phyloP scores from a whole-genome alignment of 139 green algal species.

The Chlamydomonas applanata region DNA sequence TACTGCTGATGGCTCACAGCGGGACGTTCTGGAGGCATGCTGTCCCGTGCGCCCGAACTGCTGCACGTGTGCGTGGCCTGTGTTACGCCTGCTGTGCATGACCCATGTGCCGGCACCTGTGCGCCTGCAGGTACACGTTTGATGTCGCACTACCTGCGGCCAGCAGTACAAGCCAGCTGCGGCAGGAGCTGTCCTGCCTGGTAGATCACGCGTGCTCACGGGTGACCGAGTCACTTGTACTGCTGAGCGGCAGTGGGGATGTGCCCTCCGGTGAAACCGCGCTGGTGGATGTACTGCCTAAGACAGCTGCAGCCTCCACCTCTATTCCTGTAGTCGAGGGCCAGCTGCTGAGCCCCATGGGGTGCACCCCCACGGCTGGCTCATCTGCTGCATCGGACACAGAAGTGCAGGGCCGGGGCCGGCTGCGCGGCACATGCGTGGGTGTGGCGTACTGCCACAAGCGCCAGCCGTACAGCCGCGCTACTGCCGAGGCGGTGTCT shows the following conservation, averaged over 20 bases:
- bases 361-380: neutral
- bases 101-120: too few species aligned
- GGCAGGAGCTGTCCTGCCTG: neutral
- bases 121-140: conserved; percentile 27
- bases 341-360: neutral
- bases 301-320: neutral
- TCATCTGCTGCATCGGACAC: neutral
- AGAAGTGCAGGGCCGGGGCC: conserved; percentile 15
- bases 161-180: neutral
- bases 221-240: neutral
- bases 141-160: conserved; percentile 23
- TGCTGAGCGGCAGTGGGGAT: neutral
- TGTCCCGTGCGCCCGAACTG: too few species aligned
- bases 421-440: conserved; percentile 29
- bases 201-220: neutral
- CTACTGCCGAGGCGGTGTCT: neutral
- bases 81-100: too few species aligned
- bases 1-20: too few species aligned
- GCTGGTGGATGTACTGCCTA: conserved; percentile 6
- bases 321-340: neutral
- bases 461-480: conserved; percentile 20
- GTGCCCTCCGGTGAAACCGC: neutral
- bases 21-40: too few species aligned
- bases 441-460: conserved; percentile 36
- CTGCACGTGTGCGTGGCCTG: conserved; percentile 14